Evolutionary conservation across 2,329 filamentous ascomycete genomes (phyloP).

Genomic region (Paracorniculantispora psalliotae): DNA sequence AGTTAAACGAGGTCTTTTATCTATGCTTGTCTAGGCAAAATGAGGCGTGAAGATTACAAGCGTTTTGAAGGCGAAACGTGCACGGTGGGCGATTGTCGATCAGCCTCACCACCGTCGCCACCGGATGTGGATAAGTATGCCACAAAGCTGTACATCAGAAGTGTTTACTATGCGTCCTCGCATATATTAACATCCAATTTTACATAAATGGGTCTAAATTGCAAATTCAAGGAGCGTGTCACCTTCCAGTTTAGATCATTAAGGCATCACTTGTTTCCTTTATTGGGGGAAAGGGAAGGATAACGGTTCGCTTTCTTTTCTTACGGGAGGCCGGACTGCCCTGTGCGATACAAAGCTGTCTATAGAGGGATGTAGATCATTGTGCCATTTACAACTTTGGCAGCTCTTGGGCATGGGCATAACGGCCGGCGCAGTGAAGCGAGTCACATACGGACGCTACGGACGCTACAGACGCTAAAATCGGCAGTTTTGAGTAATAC

Average conservation of each 20-base stretch:
- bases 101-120: not conserved
- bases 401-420: no score
- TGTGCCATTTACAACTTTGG: no score
- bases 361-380: no score
- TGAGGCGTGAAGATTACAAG: not conserved
- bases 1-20: not conserved
- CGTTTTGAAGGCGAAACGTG: not conserved
- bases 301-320: no score
- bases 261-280: no score
- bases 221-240: not conserved
- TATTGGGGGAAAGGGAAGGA: no score
- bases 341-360: no score
- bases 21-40: not conserved
- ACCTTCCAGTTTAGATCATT: not conserved
- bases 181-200: not conserved
- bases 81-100: not conserved
- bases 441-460: no score
- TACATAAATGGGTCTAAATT: not conserved
- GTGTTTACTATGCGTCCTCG: not conserved
- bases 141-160: not conserved
- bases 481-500: no score
- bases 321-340: no score
- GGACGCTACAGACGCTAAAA: no score
- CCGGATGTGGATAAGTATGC: not conserved
- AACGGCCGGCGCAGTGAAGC: no score